Conservation (phyloP, 2,329 filamentous ascomycete species). For the Podosphaera aphanis region DNA sequence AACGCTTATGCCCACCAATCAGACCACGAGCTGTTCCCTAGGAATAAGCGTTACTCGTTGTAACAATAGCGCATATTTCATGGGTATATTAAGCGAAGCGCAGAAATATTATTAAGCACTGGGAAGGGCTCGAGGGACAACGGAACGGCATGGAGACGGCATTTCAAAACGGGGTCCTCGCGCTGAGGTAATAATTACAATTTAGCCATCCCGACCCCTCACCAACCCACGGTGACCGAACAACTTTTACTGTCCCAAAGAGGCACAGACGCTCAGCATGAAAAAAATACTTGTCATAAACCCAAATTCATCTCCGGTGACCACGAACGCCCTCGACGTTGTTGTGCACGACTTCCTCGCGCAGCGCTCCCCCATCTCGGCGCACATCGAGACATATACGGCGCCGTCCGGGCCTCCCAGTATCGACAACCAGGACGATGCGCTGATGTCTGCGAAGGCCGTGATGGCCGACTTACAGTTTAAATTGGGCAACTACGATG, state of each 20-base stretch:
- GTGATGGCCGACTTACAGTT: slow-evolving; percentile 32
- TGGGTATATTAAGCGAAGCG: too few species aligned
- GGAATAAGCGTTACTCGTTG: too few species aligned
- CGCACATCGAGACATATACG: slow-evolving; percentile 39
- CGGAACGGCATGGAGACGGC: too few species aligned
- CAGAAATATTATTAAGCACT: too few species aligned
- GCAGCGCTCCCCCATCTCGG: slow-evolving; percentile 4
- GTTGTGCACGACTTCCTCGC: slow-evolving; percentile 21
- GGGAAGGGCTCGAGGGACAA: too few species aligned
- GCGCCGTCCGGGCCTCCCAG: slow-evolving; percentile 41
- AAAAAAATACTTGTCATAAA: slow-evolving; percentile 47
- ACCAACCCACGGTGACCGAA: background rate
- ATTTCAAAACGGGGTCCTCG: too few species aligned
- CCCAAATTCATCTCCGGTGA: slow-evolving; percentile 50
- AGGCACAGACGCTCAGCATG: slow-evolving; percentile 5
- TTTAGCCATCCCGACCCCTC: too few species aligned
- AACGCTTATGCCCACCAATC: too few species aligned
- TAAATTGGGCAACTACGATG: slow-evolving; percentile 32
- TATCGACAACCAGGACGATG: slow-evolving; percentile 56
- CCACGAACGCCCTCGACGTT: slow-evolving; percentile 42
- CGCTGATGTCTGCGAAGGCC: slow-evolving; percentile 34
- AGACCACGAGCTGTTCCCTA: too few species aligned
- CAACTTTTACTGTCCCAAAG: background rate
- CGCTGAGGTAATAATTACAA: too few species aligned
- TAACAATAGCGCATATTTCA: too few species aligned